phyloP scores from a whole-genome alignment of 768 basidiomycete species.

The Leccinum boreale region DNA sequence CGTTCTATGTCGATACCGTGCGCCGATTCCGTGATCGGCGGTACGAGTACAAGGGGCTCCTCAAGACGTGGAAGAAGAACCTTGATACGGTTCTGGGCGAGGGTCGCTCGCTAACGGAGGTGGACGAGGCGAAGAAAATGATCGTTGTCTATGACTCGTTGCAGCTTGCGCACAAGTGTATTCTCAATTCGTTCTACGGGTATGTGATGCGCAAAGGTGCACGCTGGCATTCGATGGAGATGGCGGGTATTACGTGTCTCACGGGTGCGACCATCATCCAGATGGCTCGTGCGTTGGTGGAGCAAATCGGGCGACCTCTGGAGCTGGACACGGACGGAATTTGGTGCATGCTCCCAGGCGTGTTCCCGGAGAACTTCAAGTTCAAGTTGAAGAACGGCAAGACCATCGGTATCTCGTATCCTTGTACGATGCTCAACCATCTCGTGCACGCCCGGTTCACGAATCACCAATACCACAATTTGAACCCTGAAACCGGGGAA shows the following conservation, averaged over 20 bases:
- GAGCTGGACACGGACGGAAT: slow-evolving; percentile 99
- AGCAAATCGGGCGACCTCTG: slow-evolving; percentile 95
- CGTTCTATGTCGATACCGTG: slow-evolving; percentile 99
- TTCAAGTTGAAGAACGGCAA: slow-evolving; percentile 90
- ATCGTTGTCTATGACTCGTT: slow-evolving; percentile 97
- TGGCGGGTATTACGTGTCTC: slow-evolving; percentile 98
- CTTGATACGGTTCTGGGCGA: slow-evolving; percentile 71
- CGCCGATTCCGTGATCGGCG: slow-evolving; percentile 95
- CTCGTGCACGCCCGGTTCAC: slow-evolving; percentile 94
- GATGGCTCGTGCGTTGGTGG: slow-evolving; percentile 95
- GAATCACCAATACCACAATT: slow-evolving; percentile 95
- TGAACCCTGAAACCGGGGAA: slow-evolving; percentile 79
- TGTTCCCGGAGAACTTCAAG: slow-evolving; percentile 97
- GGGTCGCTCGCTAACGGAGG: slow-evolving; percentile 73
- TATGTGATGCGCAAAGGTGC: slow-evolving; percentile 99
- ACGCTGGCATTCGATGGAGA: slow-evolving; percentile 99
- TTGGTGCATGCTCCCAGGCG: slow-evolving; percentile 99
- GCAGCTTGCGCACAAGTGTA: slow-evolving; percentile 98
- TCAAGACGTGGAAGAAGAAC: slow-evolving; percentile 99
- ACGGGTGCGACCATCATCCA: slow-evolving; percentile 98
- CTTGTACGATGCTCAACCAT: slow-evolving; percentile 99
- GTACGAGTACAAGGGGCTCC: slow-evolving; percentile 98
- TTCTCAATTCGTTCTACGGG: slow-evolving; percentile 99
- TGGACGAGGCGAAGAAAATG: slow-evolving; percentile 98
- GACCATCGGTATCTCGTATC: slow-evolving; percentile 86